These are phyloP conservation scores for Vitis rupestris DNA, from an alignment of 164 flowering plant genomes.

Conservation along the genomic window DNA sequence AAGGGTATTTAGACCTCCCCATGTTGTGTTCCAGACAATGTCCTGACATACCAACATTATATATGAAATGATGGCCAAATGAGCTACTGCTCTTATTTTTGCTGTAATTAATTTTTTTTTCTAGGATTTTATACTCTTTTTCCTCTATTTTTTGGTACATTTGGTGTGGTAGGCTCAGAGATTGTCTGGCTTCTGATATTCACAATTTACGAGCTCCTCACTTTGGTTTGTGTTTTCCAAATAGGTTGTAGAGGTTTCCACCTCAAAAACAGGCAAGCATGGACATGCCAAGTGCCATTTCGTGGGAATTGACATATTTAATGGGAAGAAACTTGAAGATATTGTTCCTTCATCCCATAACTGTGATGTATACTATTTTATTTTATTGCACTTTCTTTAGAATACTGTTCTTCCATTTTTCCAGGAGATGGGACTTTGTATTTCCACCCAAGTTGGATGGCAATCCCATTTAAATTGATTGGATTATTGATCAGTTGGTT, in stretches of 20 bases:
- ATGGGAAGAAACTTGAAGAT: slow-evolving; percentile 35
- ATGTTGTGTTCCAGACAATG: too few relatives aligned
- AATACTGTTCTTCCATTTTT: neutral
- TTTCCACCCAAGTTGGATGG: neutral
- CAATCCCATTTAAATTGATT: neutral
- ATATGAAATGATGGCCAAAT: too few relatives aligned
- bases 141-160: neutral
- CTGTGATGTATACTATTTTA: slow-evolving; percentile 20
- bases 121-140: neutral
- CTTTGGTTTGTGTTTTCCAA: neutral
- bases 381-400: neutral
- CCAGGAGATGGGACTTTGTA: neutral
- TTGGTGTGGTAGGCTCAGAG: neutral
- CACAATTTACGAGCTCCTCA: neutral
- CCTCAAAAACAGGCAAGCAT: slow-evolving; percentile 54
- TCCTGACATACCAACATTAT: too few relatives aligned
- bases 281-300: slow-evolving; percentile 64
- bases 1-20: too few relatives aligned
- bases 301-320: slow-evolving; percentile 49
- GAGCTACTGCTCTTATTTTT: neutral
- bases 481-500: neutral
- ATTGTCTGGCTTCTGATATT: neutral
- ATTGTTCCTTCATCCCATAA: slow-evolving; percentile 37
- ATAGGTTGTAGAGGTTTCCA: slow-evolving; percentile 52
- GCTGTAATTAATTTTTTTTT: neutral